Conservation (phyloP, 2,329 filamentous ascomycete species). For the Neonectria sp. region DNA sequence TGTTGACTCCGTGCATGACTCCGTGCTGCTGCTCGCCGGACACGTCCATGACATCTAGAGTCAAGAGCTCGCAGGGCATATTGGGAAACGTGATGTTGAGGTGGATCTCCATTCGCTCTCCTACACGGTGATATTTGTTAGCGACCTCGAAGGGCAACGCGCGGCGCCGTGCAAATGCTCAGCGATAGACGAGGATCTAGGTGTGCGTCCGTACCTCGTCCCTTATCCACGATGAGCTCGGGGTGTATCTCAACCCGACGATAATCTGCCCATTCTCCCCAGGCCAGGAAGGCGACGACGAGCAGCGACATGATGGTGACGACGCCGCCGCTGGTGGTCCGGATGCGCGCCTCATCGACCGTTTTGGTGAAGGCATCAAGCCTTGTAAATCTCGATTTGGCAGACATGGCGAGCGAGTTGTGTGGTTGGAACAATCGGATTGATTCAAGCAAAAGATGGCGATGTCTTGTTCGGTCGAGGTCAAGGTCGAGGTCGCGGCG, state of each 20-base stretch:
- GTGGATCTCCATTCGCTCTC: conserved; percentile 99
- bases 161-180: not conserved
- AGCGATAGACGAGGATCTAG: not conserved
- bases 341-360: conserved; percentile 96
- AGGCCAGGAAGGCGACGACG: conserved; percentile 88
- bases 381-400: conserved; percentile 94
- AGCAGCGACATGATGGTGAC: conserved; percentile 94
- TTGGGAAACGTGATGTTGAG: conserved; percentile 96
- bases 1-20: conserved; percentile 92
- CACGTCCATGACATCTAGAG: conserved; percentile 99
- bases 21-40: conserved; percentile 97
- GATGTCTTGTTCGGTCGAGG: not conserved
- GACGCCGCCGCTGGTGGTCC: conserved; percentile 94
- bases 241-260: conserved; percentile 88
- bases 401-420: conserved; percentile 74
- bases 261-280: conserved; percentile 98
- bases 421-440: conserved; percentile 23
- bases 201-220: conserved; percentile 76
- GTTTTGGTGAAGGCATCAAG: conserved; percentile 99
- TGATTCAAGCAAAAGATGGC: conserved; percentile 7
- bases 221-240: conserved; percentile 96
- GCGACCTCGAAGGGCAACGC: conserved; percentile 26
- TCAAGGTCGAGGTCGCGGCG: not conserved
- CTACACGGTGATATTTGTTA: conserved; percentile 58
- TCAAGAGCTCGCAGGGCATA: conserved; percentile 94